Percentiles rank a stretch among this genome's conserved stretches.
phyloP scores from a whole-genome alignment of 2,329 filamentous ascomycete species.

The Xylaria sp. region DNA sequence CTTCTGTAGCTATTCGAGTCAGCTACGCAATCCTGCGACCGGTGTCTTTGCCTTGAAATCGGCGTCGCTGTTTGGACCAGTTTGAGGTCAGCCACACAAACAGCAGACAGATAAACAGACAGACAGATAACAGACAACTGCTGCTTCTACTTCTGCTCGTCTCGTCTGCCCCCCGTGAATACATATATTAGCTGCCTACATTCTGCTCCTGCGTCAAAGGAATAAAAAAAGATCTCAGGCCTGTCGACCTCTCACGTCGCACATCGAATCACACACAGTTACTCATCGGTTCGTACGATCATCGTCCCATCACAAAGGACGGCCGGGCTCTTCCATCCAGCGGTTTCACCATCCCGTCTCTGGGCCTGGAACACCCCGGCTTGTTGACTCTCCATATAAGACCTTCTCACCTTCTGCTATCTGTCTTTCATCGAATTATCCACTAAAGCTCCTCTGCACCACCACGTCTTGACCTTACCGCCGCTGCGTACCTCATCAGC shows the following conservation, averaged over 20 bases:
- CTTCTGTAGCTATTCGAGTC: slow-evolving; percentile 14
- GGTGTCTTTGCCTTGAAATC: background rate
- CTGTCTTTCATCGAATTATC: slow-evolving; percentile 9
- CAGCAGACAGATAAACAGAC: background rate
- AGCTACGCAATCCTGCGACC: slow-evolving; percentile 4
- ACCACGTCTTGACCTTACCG: slow-evolving; percentile 1
- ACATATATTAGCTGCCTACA: background rate
- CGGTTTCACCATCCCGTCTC: slow-evolving; percentile 11
- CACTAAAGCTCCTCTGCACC: slow-evolving; percentile 11
- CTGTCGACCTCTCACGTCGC: slow-evolving; percentile 10
- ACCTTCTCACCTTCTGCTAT: background rate
- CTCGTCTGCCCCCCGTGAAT: no score
- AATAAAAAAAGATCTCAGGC: background rate
- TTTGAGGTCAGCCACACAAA: no score
- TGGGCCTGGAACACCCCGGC: background rate
- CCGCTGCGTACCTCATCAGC: background rate
- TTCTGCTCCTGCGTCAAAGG: background rate
- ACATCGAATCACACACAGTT: slow-evolving; percentile 8
- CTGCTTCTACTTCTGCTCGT: no score
- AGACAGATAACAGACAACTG: background rate
- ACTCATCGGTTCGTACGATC: slow-evolving; percentile 16
- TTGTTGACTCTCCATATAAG: slow-evolving; percentile 1
- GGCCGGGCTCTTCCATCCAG: slow-evolving; percentile 9
- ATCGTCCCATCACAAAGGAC: slow-evolving; percentile 20
- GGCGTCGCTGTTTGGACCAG: no score